Evolutionary conservation across 1,284 basidiomycete genomes (phyloP), one percentile per base, ranked within the genome.

Genomic region (Cryptococcus amylolentus): DNA sequence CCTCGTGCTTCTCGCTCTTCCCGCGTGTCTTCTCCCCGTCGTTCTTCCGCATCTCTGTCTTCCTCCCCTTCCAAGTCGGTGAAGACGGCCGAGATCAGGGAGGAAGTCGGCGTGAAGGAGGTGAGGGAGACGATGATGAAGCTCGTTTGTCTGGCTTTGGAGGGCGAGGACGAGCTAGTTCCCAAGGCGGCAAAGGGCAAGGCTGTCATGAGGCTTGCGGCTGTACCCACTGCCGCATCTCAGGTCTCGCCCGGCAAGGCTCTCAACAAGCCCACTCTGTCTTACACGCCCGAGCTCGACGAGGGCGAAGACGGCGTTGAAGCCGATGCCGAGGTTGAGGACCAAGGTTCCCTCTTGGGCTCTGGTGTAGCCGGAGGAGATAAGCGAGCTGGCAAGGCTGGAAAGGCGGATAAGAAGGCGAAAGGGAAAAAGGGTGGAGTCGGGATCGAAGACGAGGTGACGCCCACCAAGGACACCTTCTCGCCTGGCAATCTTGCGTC

Each of bases 111-210:
- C 28, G 71, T 88, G 68, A 74, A 77, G 20, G 81, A 84, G 1
- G 84, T 92, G 46, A 84, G 86, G 55, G 70, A 81, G 49, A 84
- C 83, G 13, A 81, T 92, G 50, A 82, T 85, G 75, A 82, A 83
- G 57, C 86, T 96, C 60, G 90, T 97, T 6, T 84, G 86, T 6
- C 81, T 93, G 41, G 92, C 91, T 66, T 83, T 97, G 45, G 89
- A 95, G 72, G 86, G 84, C 6, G 89, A 96, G 71, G 86, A 87
- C 6, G 84, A 86, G 1, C 81, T 94, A 57, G 84, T 94, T 23
- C 93, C 93, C 0, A 63, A 84, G 38, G 89, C 88, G 7, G 73
- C 76, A 7, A 66, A 62, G 49, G 5, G 20, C 14, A 51, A 42
- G 31, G 40, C 35, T 14, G 52, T 42, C 1, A 9, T 42, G 16